These are phyloP conservation scores for Ophiostoma triangulosporum DNA, from an alignment of 2,329 filamentous ascomycete genomes.

Conservation along the genomic window DNA sequence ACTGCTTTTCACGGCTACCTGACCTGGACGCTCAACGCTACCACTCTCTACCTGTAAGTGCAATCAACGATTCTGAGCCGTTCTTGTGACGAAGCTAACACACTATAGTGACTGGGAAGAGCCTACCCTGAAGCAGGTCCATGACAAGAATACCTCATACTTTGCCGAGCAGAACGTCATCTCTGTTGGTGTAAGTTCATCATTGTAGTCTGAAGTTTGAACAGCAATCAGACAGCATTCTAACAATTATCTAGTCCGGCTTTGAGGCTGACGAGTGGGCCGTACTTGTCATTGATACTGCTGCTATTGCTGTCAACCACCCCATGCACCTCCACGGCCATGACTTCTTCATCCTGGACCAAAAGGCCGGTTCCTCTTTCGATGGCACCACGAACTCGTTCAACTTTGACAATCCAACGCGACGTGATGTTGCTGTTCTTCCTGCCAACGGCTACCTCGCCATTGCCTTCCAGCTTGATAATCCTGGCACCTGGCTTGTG, in stretches of 20 bases:
- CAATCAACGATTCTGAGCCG: no score
- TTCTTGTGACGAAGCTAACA: no score
- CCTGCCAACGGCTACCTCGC: slow-evolving; percentile 29
- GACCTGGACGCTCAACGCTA: not conserved
- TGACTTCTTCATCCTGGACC: slow-evolving; percentile 18
- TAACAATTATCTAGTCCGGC: not conserved
- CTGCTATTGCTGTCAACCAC: slow-evolving; percentile 3
- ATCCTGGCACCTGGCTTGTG: slow-evolving; percentile 33
- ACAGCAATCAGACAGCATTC: not conserved
- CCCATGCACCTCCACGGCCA: slow-evolving; percentile 18
- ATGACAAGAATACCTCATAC: slow-evolving; percentile 14
- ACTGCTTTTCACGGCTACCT: not conserved
- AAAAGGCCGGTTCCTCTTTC: slow-evolving; percentile 7
- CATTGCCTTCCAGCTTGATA: slow-evolving; percentile 32
- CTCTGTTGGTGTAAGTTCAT: slow-evolving; percentile 10
- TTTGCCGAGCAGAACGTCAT: slow-evolving; percentile 3
- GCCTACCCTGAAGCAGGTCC: slow-evolving; percentile 17
- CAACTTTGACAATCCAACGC: slow-evolving; percentile 23
- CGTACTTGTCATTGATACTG: slow-evolving; percentile 12
- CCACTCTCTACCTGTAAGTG: not conserved
- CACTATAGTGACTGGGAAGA: not conserved
- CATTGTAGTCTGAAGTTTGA: not conserved
- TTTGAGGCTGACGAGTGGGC: slow-evolving; percentile 7
- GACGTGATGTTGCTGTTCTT: slow-evolving; percentile 31
- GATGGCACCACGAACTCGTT: slow-evolving; percentile 8